Conservation (phyloP, 2,329 filamentous ascomycete species). For the Fonsecaea multimorphosa region DNA sequence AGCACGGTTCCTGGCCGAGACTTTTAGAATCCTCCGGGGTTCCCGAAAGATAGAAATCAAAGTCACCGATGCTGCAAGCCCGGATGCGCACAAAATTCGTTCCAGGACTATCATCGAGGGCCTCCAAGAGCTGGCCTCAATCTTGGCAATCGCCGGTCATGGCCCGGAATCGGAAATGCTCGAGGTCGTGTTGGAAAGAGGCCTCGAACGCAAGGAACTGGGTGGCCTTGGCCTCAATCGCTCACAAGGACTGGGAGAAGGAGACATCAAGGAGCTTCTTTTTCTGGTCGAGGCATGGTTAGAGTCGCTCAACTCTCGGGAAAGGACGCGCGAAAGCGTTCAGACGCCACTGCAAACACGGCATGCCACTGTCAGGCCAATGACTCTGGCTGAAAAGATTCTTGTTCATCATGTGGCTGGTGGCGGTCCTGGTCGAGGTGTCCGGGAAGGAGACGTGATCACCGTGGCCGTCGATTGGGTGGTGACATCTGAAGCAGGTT, state of each 20-base stretch:
- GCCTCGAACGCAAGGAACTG: too few species aligned
- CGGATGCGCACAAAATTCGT: too few species aligned
- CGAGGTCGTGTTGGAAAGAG: too few species aligned
- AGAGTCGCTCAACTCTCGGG: conserved; percentile 41
- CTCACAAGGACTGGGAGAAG: background rate
- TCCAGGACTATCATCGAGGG: too few species aligned
- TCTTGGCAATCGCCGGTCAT: too few species aligned
- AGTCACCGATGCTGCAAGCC: too few species aligned
- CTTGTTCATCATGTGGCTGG: conserved; percentile 51
- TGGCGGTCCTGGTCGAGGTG: conserved; percentile 30
- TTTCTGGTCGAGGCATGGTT: conserved; percentile 42
- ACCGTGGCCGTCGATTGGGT: conserved; percentile 55
- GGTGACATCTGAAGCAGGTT: conserved; percentile 52
- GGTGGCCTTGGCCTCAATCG: too few species aligned
- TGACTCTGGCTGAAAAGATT: conserved; percentile 55
- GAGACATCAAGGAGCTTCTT: conserved; percentile 28
- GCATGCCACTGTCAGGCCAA: conserved; percentile 34
- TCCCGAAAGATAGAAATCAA: too few species aligned
- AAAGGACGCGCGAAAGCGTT: conserved; percentile 20
- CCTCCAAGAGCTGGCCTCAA: too few species aligned
- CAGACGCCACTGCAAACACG: background rate
- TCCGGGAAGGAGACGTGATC: conserved; percentile 50
- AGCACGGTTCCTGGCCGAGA: too few species aligned
- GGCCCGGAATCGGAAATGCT: too few species aligned
- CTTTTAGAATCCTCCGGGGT: too few species aligned